Base-by-base conservation (phyloP, 768 basidiomycete genomes). In the Mycena vulgaris region DNA sequence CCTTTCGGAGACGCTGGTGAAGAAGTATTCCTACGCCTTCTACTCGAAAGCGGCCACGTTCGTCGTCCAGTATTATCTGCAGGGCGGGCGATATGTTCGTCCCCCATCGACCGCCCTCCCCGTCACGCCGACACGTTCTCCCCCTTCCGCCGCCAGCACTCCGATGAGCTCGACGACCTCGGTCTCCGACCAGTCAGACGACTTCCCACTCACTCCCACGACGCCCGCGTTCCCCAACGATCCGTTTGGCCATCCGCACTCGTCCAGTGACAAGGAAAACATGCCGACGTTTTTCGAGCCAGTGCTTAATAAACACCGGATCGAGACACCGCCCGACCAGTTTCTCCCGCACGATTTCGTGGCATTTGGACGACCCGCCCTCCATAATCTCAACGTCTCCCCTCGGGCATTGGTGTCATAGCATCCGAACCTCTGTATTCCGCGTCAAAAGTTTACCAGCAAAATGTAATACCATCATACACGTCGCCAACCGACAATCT, bases 11-110 rank as follows among this genome's bases (percentile, higher is more conserved):
- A 96, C 94, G n/a, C 86, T 98, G 77, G 91, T 98, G 78, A 96
- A 97, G 86, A 99, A 99, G 85, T 98, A 99, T 83, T 97, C 97
- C 7, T 96, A 95, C 75, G 92, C 93, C 48, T 98, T 97, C 84
- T 99, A 97, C 83, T 96, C 95, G 56, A 97, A 96, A 83, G 95
- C 96, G 0, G 96, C 97, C 27, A 95, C 93, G 27, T 90, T 95
- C 78, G 95, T 96, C 70, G 92, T 96, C 39, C 95, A 98, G 79
- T 96, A 91, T 83, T 99, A 99, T 79, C 90, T 98, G 56, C 90
- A 94, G 77, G 97, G 96, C 57, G 92, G 92, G 49, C 92, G 90
- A 61, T 95, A 93, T 78, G 78, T 84, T 68, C 86, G 85, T 45
- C 88, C 89, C 42, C 65, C 82, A 2, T 74, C 83, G 25, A 71